Base-by-base conservation (phyloP, 2,329 filamentous ascomycete species). In the Cladophialophora psammophila region DNA sequence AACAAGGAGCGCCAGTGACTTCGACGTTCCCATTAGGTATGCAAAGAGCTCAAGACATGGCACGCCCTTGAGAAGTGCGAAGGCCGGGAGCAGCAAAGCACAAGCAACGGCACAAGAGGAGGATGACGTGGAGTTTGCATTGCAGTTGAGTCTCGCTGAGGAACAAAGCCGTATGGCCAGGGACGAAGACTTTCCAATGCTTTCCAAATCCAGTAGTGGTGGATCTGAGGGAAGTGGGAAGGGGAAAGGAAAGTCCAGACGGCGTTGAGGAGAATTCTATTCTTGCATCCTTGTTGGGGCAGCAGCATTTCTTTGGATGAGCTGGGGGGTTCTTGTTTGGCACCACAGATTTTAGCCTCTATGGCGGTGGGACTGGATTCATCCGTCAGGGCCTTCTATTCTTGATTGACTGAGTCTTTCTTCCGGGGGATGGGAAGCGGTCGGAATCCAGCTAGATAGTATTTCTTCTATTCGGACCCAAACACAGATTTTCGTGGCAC, bases 81-180 rank as follows among this genome's bases (percentile, higher is more conserved):
- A 64, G 63, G 71, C 76, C 18, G 78, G 76, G 69, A 74, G 79
- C 70, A 77, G 80, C 74, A 71, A 78, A 76, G 32, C 77, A 73
- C 72, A 45, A 38, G 34, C 55, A 18, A 26, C 63, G 7, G 45
- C 82, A 74, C 72, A 78, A 45, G 85, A 87, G 72, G 77, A 85
- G 69, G 82, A 83, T 53, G 87, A 90, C 75, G 73, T 90, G 36
- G 86, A 89, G 67, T 86, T 87, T 74, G 87, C 87, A 0, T 77
- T 89, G 68, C 86, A 87, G 74, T 74, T 90, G 32, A 90, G 88
- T 74, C 78, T 89, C 58, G 87, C 83, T 0, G 87, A 89, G 72
- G 83, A 87, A 71, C 79, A 85, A 74, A 85, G 84, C 73, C 77
- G 80, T 53, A 76, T 76, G 58, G 78, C 58, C 7, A 67, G 66